Conservation (phyloP, 371 early-diverging fungal genomes). For the Choanephora cucurbitarum region DNA sequence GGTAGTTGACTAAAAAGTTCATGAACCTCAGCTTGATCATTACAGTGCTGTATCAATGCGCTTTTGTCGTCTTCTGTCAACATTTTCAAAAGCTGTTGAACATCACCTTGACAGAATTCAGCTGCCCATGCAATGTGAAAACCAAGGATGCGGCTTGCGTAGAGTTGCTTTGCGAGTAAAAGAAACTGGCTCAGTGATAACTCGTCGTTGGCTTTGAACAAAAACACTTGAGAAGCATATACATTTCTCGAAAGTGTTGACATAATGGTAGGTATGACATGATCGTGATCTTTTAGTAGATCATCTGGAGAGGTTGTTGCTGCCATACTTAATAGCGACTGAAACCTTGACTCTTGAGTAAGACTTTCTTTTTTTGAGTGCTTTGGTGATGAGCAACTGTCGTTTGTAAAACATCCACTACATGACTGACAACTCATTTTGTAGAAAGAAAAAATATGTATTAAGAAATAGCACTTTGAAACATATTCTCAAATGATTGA, state of each 20-base stretch:
- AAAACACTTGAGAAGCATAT: slow-evolving; percentile 29
- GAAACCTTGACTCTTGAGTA: slow-evolving; percentile 4
- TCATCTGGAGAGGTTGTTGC: background rate
- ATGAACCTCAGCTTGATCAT: slow-evolving; percentile 28
- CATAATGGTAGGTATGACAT: slow-evolving; percentile 33
- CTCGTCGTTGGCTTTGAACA: slow-evolving; percentile 22
- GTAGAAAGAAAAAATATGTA: slow-evolving; percentile 6
- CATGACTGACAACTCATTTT: slow-evolving; percentile 30
- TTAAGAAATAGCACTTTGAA: too few species aligned
- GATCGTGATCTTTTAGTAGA: slow-evolving; percentile 15
- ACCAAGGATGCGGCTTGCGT: slow-evolving; percentile 12
- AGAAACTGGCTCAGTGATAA: slow-evolving; percentile 16
- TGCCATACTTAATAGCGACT: slow-evolving; percentile 13
- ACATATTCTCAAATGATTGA: too few species aligned
- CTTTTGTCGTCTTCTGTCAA: background rate
- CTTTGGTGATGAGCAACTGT: slow-evolving; percentile 21
- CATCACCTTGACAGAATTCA: slow-evolving; percentile 19
- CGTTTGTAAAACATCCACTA: slow-evolving; percentile 29
- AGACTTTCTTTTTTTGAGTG: slow-evolving; percentile 6
- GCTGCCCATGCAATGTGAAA: slow-evolving; percentile 27
- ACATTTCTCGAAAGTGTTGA: slow-evolving; percentile 25
- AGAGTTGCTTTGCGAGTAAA: slow-evolving; percentile 5
- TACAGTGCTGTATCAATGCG: slow-evolving; percentile 16
- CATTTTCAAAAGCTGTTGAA: slow-evolving; percentile 1
- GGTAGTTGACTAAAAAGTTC: slow-evolving; percentile 24